Percentiles rank a stretch among this genome's conserved stretches.
Conservation (phyloP, 2,329 filamentous ascomycete species). For the Pestalotiopsis sp. region DNA sequence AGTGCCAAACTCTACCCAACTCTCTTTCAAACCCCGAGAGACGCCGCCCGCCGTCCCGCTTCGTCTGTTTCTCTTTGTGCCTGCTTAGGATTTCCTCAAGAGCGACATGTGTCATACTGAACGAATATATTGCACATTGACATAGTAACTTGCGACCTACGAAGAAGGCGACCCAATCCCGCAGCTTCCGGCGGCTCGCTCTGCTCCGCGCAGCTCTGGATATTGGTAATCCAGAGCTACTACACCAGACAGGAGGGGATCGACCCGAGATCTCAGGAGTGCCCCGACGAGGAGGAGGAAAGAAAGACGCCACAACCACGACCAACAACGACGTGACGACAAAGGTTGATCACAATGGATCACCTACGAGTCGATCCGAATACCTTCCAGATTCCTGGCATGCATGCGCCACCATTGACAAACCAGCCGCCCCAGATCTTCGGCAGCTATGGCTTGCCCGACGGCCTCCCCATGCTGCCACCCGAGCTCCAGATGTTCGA, state of each 20-base stretch:
- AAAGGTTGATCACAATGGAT: constrained; percentile 41
- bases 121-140: neutral
- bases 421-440: constrained; percentile 73
- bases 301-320: neutral
- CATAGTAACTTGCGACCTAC: neutral
- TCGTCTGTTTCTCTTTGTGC: neutral
- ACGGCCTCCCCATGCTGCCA: constrained; percentile 62
- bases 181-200: neutral
- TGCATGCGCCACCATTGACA: constrained; percentile 60
- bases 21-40: neutral
- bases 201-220: neutral
- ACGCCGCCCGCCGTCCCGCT: neutral
- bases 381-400: constrained; percentile 61
- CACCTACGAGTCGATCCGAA: constrained; percentile 44
- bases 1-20: constrained; percentile 1
- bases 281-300: neutral
- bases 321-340: neutral
- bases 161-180: neutral
- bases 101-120: neutral
- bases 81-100: neutral
- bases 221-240: neutral
- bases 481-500: constrained; percentile 64
- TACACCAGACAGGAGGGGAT: neutral
- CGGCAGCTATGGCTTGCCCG: constrained; percentile 57
- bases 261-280: neutral